Conservation (phyloP, 2,329 filamentous ascomycete genomes). For the Claviceps sorghi region DNA sequence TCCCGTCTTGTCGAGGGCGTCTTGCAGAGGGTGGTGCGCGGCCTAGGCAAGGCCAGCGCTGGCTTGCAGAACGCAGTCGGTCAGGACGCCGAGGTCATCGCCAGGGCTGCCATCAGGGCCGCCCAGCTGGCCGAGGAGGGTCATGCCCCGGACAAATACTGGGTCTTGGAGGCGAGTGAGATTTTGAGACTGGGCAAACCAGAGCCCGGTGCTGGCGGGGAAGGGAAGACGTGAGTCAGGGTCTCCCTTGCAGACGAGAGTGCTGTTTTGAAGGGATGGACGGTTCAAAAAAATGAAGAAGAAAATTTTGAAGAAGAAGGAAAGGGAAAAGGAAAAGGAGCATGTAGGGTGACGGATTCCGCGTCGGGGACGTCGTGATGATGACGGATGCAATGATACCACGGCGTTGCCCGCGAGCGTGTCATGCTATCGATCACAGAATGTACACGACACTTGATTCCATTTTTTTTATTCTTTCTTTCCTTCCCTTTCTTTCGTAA, state of each 20-base stretch:
- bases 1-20: conserved; percentile 43
- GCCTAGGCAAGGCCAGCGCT: conserved; percentile 37
- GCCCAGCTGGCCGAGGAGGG: conserved; percentile 42
- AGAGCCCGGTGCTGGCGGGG: conserved; percentile 20
- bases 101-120: conserved; percentile 48
- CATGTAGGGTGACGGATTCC: background rate
- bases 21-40: conserved; percentile 38
- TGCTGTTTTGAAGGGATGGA: background rate
- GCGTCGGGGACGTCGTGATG: background rate
- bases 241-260: background rate
- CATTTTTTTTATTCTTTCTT: no score
- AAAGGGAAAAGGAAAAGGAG: background rate
- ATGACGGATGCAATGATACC: background rate
- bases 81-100: conserved; percentile 63
- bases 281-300: no score
- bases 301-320: no score
- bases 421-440: background rate
- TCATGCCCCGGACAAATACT: conserved; percentile 44
- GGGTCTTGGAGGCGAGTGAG: conserved; percentile 45
- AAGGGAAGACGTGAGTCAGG: background rate
- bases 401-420: background rate
- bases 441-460: no score
- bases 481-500: no score
- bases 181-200: conserved; percentile 53
- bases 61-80: conserved; percentile 50